phyloP scores from a whole-genome alignment of 2,329 filamentous ascomycete genomes.

The Coccinonectria pachysandricola region DNA sequence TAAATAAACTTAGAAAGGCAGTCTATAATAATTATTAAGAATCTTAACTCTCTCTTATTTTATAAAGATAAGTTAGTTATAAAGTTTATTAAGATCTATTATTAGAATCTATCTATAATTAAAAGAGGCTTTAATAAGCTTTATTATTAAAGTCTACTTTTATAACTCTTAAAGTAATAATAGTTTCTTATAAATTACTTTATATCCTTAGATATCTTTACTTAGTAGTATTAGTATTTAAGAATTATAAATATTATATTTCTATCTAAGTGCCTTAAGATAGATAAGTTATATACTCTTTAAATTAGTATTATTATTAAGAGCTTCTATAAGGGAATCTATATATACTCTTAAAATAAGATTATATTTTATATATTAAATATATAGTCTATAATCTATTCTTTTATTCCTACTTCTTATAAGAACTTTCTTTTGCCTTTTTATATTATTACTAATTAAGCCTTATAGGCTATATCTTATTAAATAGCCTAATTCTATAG shows the following conservation, averaged over 20 bases:
- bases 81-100: too few species aligned
- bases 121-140: too few species aligned
- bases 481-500: not conserved
- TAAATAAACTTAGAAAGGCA: conserved; percentile 3
- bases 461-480: not conserved
- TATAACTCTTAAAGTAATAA: too few species aligned
- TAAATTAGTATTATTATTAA: not conserved
- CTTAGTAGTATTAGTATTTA: conserved; percentile 1
- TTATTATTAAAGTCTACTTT: too few species aligned
- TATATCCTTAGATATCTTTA: conserved; percentile 5
- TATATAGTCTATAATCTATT: not conserved
- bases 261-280: conserved; percentile 1
- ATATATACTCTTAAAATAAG: conserved; percentile 1
- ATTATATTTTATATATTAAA: not conserved
- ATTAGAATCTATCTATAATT: too few species aligned
- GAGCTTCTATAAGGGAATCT: not conserved
- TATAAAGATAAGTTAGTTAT: too few species aligned
- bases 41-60: conserved; percentile 1
- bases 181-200: too few species aligned
- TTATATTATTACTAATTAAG: not conserved
- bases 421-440: not conserved
- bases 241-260: conserved; percentile 1
- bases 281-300: not conserved
- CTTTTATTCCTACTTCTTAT: not conserved
- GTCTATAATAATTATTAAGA: conserved; percentile 3